Conservation (phyloP, 768 basidiomycete species). For the Rhodotorula toruloides region DNA sequence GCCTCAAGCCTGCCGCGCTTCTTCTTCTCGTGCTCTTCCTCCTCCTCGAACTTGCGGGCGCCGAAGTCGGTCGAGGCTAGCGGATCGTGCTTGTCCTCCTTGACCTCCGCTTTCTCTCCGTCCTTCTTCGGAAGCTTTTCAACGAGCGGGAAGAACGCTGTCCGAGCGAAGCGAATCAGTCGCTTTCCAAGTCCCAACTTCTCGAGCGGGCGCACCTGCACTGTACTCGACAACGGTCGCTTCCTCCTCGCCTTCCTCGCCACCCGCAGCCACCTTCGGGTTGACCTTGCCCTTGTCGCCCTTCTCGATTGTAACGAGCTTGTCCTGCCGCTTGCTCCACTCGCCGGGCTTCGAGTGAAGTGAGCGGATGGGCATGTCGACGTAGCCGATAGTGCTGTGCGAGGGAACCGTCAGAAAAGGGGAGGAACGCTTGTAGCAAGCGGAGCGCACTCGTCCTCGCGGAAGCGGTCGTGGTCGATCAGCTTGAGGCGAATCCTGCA, state of each 20-base stretch:
- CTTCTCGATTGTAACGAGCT: neutral
- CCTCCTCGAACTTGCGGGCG: neutral
- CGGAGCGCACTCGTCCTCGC: constrained; percentile 18
- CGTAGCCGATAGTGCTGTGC: constrained; percentile 7
- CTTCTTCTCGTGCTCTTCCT: constrained; percentile 13
- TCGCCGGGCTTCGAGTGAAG: neutral
- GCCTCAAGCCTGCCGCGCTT: constrained; percentile 10
- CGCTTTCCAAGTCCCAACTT: no score
- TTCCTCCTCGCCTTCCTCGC: neutral
- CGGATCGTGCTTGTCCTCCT: no score
- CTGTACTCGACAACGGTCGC: constrained; percentile 5
- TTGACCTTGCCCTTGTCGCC: neutral
- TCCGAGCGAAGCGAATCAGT: no score
- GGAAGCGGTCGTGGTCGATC: constrained; percentile 24
- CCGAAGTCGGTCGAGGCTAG: neutral
- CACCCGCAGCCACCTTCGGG: neutral
- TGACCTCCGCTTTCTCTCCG: neutral
- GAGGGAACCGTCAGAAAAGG: no score
- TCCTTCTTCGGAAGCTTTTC: constrained; percentile 1
- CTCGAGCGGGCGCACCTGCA: neutral
- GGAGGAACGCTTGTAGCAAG: no score
- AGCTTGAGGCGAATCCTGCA: constrained; percentile 11
- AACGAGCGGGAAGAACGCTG: constrained; percentile 12
- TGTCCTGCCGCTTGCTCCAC: neutral
- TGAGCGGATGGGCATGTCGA: neutral